These are phyloP conservation scores for Solanum hybrid DNA, from an alignment of 305 asterid genomes.

Conservation along the genomic window DNA sequence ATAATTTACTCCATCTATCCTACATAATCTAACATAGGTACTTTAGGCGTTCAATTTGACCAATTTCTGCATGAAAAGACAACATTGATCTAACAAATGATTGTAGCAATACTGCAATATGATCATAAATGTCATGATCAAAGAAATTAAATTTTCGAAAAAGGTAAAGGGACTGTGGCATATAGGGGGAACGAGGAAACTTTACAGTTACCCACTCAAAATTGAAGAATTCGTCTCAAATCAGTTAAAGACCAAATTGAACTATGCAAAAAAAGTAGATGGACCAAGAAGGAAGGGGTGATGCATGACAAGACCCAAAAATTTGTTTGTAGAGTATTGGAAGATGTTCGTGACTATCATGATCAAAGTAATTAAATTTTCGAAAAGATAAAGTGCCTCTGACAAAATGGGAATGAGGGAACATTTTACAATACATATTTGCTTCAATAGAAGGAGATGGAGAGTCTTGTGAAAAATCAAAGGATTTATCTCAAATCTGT, in stretches of 20 bases:
- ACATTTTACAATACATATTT: not conserved
- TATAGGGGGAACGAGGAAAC: not conserved
- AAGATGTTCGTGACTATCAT: not conserved
- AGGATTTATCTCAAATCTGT: not conserved
- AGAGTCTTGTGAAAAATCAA: not conserved
- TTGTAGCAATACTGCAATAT: not conserved
- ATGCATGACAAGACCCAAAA: not conserved
- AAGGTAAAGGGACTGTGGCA: not conserved
- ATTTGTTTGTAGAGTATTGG: not conserved
- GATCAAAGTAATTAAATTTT: not conserved
- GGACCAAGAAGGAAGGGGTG: not conserved
- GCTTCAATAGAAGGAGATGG: not conserved
- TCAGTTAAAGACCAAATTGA: not conserved
- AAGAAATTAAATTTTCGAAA: not conserved
- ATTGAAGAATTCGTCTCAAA: not conserved
- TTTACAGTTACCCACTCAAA: not conserved
- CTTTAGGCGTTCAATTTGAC: not conserved
- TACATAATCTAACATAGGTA: not conserved
- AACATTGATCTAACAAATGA: not conserved
- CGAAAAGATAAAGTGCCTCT: not conserved
- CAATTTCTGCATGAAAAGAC: not conserved
- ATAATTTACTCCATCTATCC: not conserved
- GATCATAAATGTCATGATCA: not conserved
- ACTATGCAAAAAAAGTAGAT: not conserved
- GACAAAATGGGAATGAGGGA: not conserved